These are phyloP conservation scores for Emergomyces africanus DNA, from an alignment of 2,329 filamentous ascomycete species.

Conservation along the genomic window DNA sequence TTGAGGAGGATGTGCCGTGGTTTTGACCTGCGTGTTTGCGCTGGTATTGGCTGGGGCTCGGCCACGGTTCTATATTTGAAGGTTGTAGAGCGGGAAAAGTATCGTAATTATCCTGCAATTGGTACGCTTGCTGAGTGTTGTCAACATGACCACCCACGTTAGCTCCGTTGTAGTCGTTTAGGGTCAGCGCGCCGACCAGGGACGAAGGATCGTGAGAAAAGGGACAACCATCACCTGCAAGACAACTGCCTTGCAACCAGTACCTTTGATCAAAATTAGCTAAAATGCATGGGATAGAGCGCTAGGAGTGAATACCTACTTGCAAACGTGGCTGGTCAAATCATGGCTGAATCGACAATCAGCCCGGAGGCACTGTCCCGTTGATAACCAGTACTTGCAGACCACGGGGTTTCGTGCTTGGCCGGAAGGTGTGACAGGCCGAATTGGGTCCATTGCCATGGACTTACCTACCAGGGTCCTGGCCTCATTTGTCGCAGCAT, in stretches of 20 bases:
- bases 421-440: constrained; percentile 63
- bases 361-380: constrained; percentile 85
- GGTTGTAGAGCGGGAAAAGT: constrained; percentile 68
- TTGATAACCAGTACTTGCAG: constrained; percentile 94
- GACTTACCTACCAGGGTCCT: constrained; percentile 78
- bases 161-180: constrained; percentile 43
- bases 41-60: constrained; percentile 37
- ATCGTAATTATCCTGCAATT: constrained; percentile 64
- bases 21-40: constrained; percentile 27
- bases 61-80: constrained; percentile 46
- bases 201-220: constrained; percentile 93
- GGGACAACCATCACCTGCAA: constrained; percentile 85
- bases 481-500: constrained; percentile 43
- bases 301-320: constrained; percentile 48
- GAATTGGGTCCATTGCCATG: constrained; percentile 57
- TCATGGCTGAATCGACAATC: constrained; percentile 98
- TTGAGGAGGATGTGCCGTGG: constrained; percentile 13
- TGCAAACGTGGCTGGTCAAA: constrained; percentile 91
- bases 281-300: not conserved
- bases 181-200: constrained; percentile 65
- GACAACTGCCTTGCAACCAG: constrained; percentile 90
- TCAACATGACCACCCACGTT: constrained; percentile 47
- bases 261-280: constrained; percentile 45
- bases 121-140: constrained; percentile 49
- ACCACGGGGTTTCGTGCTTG: constrained; percentile 76